Base-by-base conservation (phyloP, 2,329 filamentous ascomycete species). In the Colletotrichum gigasporum region DNA sequence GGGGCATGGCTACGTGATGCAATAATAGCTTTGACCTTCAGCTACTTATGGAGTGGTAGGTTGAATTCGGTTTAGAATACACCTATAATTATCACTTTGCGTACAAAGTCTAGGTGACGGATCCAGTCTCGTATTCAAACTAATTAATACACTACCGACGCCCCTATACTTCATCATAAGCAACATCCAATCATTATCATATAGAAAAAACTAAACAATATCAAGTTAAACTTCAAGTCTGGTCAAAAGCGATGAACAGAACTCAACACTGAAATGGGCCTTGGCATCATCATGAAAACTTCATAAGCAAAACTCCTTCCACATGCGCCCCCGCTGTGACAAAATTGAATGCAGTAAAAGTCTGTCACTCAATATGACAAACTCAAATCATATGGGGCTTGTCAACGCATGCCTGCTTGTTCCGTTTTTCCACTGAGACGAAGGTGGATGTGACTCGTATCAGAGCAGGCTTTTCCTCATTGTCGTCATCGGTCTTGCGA, bases 131-230 rank as follows among this genome's bases (percentile, higher is more conserved):
- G n/a, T n/a, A n/a, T n/a, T n/a, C n/a, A n/a, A n/a, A n/a, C n/a
- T n/a, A n/a, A n/a, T n/a, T n/a, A n/a, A n/a, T n/a, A n/a, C n/a
- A n/a, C n/a, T n/a, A n/a, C n/a, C n/a, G n/a, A n/a, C n/a, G n/a
- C n/a, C n/a, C n/a, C n/a, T n/a, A n/a, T n/a, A 35, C 37, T 41
- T 30, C 44, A 52, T 58, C 54, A 39, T 58, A 10, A 58, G 14
- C 12, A 32, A 52, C 54, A 28, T 58, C 54, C 30, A 37, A 51
- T 58, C 54, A 28, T 58, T 12, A 58, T 58, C 54, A 58, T 58
- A 24, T 24, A n/a, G 32, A 26, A 30, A 12, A 47, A 35, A 58
- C 44, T 30, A 32, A 51, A 34, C 54, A 52, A 52, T 42, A 42
- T 20, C 39, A 42, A 20, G 18, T 24, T 20, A 20, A 52, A 34